Conservation (phyloP, 345 rosid species). For the Euphorbia lathyris region DNA sequence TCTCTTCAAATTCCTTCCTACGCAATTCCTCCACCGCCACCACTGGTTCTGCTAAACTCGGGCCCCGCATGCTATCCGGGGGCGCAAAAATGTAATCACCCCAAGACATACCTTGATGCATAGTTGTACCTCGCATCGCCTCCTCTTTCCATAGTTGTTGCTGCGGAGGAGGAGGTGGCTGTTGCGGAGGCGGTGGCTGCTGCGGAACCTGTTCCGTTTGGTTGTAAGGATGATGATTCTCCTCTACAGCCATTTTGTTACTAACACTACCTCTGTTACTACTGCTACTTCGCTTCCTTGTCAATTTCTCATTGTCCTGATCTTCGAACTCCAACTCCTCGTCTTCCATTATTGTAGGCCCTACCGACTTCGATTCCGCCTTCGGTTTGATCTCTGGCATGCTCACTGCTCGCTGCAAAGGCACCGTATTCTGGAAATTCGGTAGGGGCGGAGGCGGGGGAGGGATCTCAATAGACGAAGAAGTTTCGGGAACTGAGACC, state of each 20-base stretch:
- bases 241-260: conserved; percentile 1
- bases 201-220: conserved; percentile 2
- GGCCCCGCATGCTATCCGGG: conserved; percentile 50
- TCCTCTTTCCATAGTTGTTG: conserved; percentile 10
- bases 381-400: conserved; percentile 81
- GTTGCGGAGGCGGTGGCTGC: conserved; percentile 27
- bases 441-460: conserved; percentile 16
- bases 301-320: conserved; percentile 37
- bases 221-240: conserved; percentile 2
- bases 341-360: conserved; percentile 57
- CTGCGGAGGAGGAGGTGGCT: conserved; percentile 29
- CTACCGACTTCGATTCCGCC: conserved; percentile 35
- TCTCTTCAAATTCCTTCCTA: conserved; percentile 38
- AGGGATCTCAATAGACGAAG: neutral
- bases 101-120: conserved; percentile 9
- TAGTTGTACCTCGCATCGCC: conserved; percentile 12
- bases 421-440: conserved; percentile 15
- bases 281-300: conserved; percentile 55
- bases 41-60: conserved; percentile 47
- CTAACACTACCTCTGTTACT: conserved; percentile 31
- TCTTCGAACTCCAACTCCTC: conserved; percentile 45
- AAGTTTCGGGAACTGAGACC: conserved; percentile 10
- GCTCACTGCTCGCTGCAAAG: conserved; percentile 62
- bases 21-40: conserved; percentile 38
- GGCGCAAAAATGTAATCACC: conserved; percentile 45